Conservation (phyloP, 177 flowering plant genomes). For the Vitis hybrid region DNA sequence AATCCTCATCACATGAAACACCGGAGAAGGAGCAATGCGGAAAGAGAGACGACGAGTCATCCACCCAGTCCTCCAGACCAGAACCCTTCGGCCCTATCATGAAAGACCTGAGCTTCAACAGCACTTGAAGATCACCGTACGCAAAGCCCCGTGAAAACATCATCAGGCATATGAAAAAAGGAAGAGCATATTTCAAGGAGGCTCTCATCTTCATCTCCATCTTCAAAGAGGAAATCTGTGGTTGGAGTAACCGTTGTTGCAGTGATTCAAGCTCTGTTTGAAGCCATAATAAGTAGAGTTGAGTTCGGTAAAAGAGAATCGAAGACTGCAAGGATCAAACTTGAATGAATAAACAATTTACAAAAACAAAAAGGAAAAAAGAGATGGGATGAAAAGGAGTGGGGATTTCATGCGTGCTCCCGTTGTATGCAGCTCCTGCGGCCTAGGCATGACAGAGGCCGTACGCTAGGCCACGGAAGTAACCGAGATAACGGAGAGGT, state of each 20-base stretch:
- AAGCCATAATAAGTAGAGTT: conserved; percentile 6
- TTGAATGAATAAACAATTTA: conserved; percentile 5
- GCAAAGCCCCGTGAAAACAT: background rate
- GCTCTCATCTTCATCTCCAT: conserved; percentile 11
- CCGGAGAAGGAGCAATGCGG: conserved; percentile 76
- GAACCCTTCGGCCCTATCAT: conserved; percentile 38
- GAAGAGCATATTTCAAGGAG: conserved; percentile 4
- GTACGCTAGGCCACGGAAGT: background rate
- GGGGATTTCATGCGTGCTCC: background rate
- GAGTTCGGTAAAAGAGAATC: conserved; percentile 13
- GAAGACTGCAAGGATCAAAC: conserved; percentile 10
- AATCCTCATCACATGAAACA: conserved; percentile 54
- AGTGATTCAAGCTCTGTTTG: background rate
- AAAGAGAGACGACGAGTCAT: conserved; percentile 15
- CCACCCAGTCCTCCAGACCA: conserved; percentile 61
- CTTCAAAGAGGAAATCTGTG: no score
- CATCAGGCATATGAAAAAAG: conserved; percentile 1
- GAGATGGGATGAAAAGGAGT: background rate
- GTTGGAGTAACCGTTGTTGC: no score
- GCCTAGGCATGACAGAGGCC: background rate
- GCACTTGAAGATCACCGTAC: conserved; percentile 41
- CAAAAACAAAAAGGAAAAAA: background rate
- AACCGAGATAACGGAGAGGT: background rate
- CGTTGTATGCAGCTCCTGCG: no score
- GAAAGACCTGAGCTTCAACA: conserved; percentile 54